Conservation (phyloP, 345 rosid genomes). For the Geranium rotundifolium region DNA sequence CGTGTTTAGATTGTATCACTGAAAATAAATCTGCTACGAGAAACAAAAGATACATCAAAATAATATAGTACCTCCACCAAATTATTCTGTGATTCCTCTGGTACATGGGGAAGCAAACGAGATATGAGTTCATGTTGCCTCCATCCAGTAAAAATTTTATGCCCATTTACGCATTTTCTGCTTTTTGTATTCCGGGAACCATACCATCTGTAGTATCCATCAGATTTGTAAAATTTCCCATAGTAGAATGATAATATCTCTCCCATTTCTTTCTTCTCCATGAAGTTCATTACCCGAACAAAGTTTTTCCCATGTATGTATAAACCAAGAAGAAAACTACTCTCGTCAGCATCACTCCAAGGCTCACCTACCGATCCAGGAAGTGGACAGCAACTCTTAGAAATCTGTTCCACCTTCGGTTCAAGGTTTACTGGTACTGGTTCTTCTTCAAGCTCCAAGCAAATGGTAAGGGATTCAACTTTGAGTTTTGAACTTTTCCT, state of each 20-base stretch:
- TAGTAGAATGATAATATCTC: slow-evolving; percentile 46
- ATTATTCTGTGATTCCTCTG: slow-evolving; percentile 24
- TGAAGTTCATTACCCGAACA: slow-evolving; percentile 30
- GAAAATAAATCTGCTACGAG: not conserved
- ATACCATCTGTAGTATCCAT: slow-evolving; percentile 44
- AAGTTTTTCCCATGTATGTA: slow-evolving; percentile 51
- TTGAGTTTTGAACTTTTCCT: slow-evolving; percentile 18
- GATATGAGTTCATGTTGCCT: slow-evolving; percentile 56
- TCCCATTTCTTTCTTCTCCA: slow-evolving; percentile 38
- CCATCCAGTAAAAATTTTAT: slow-evolving; percentile 59
- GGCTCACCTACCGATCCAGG: slow-evolving; percentile 21
- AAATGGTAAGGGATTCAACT: slow-evolving; percentile 8
- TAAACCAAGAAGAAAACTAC: slow-evolving; percentile 46
- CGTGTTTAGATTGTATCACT: not conserved
- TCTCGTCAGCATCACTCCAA: slow-evolving; percentile 42
- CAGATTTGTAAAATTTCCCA: slow-evolving; percentile 44
- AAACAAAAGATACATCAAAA: not conserved
- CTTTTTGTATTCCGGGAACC: slow-evolving; percentile 35
- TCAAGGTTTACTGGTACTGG: slow-evolving; percentile 21
- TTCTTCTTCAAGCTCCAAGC: slow-evolving; percentile 14
- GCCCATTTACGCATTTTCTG: slow-evolving; percentile 36
- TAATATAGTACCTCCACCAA: slow-evolving; percentile 27
- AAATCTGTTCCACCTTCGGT: slow-evolving; percentile 10
- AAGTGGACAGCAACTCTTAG: slow-evolving; percentile 15
- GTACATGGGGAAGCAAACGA: slow-evolving; percentile 42